These are phyloP conservation scores for Lactarius indigo DNA, from an alignment of 768 basidiomycete species.

Conservation along the genomic window DNA sequence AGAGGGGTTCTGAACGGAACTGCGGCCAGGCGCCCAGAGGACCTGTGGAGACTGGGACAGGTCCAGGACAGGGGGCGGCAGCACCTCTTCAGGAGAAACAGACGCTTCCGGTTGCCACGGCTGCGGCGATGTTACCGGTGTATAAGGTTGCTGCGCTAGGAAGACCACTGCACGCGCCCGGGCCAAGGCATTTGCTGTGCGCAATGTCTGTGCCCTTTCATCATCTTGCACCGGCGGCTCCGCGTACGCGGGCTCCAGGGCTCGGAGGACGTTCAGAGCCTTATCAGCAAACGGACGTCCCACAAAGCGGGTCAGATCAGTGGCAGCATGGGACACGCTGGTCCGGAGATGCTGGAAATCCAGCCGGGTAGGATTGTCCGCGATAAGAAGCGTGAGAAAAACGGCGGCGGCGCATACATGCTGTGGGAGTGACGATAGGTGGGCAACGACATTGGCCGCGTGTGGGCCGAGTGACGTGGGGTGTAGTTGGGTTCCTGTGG, in stretches of 20 bases:
- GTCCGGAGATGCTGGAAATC: slow-evolving; percentile 73
- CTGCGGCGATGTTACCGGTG: slow-evolving; percentile 27
- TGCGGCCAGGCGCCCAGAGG: slow-evolving; percentile 17
- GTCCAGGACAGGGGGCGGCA: slow-evolving; percentile 13
- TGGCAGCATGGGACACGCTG: slow-evolving; percentile 66
- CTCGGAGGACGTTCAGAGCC: slow-evolving; percentile 64
- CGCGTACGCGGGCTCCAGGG: slow-evolving; percentile 71
- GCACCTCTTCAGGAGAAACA: slow-evolving; percentile 13
- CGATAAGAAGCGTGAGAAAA: slow-evolving; percentile 89
- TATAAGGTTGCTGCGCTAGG: slow-evolving; percentile 49
- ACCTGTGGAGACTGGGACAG: slow-evolving; percentile 17
- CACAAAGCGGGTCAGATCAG: slow-evolving; percentile 60
- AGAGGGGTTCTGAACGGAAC: slow-evolving; percentile 11
- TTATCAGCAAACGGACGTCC: slow-evolving; percentile 71
- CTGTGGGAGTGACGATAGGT: slow-evolving; percentile 82
- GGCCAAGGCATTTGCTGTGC: slow-evolving; percentile 72
- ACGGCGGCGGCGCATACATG: slow-evolving; percentile 84
- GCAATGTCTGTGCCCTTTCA: slow-evolving; percentile 52
- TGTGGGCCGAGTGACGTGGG: slow-evolving; percentile 72
- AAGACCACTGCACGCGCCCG: slow-evolving; percentile 61
- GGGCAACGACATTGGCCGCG: slow-evolving; percentile 69
- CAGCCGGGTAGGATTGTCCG: slow-evolving; percentile 75
- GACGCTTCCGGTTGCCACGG: slow-evolving; percentile 19
- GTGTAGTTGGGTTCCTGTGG: slow-evolving; percentile 70
- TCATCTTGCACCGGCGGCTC: slow-evolving; percentile 52